phyloP scores from a whole-genome alignment of 1,284 basidiomycete species.

The Pisolithus thermaeus region DNA sequence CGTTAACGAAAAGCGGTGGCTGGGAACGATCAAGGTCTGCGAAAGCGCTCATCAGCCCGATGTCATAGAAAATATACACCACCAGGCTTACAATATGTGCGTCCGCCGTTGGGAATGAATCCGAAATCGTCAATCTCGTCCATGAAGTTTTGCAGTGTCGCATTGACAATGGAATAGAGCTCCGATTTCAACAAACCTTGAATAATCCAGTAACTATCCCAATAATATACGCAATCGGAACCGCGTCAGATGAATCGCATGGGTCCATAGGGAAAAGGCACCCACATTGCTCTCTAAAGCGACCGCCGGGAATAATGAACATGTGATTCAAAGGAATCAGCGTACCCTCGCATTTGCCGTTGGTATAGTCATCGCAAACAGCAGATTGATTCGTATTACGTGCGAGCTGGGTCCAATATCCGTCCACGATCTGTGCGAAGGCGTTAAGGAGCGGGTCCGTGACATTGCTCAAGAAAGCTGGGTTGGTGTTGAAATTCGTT shows the following conservation, averaged over 20 bases:
- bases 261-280: constrained; percentile 6
- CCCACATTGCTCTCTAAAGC: constrained; percentile 67
- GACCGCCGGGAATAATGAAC: constrained; percentile 82
- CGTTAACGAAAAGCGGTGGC: constrained; percentile 81
- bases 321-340: constrained; percentile 88
- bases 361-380: constrained; percentile 50
- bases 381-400: constrained; percentile 66
- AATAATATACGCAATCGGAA: constrained; percentile 50
- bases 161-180: constrained; percentile 68
- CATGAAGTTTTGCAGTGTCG: constrained; percentile 87
- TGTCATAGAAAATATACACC: constrained; percentile 6
- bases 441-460: constrained; percentile 65
- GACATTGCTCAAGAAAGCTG: constrained; percentile 70
- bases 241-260: constrained; percentile 2
- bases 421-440: constrained; percentile 74
- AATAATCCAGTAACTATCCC: constrained; percentile 86
- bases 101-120: constrained; percentile 91
- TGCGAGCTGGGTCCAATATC: constrained; percentile 79
- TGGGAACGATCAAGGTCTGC: constrained; percentile 84
- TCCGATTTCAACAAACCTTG: constrained; percentile 79
- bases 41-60: neutral
- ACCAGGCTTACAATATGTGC: constrained; percentile 62
- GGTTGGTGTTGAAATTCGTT: constrained; percentile 56
- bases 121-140: constrained; percentile 77
- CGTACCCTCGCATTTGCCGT: constrained; percentile 66